A percentile compares a stretch with the other conserved stretches of the same genome.
phyloP scores from a whole-genome alignment of 2,329 filamentous ascomycete species.

The Coleophoma crateriformis region DNA sequence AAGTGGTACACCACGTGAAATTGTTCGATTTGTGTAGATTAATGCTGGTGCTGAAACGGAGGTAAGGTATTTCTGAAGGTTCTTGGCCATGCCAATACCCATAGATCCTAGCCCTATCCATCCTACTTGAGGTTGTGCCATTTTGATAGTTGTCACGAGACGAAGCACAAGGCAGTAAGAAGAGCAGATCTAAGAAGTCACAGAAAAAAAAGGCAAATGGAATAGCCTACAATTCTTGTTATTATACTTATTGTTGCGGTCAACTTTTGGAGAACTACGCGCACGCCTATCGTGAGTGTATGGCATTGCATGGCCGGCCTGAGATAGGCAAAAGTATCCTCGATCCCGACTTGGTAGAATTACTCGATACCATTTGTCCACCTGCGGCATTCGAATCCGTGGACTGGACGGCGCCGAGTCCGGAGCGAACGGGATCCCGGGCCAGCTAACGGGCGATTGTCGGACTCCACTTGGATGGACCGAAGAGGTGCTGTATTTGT shows the following conservation, averaged over 20 bases:
- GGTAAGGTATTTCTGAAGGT: slow-evolving; percentile 20
- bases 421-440: not conserved
- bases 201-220: not conserved
- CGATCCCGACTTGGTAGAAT: not conserved
- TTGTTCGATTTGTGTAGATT: slow-evolving; percentile 34
- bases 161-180: not conserved
- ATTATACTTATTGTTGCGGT: not conserved
- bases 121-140: slow-evolving; percentile 1
- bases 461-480: too few species aligned
- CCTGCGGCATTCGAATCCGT: too few species aligned
- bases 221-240: not conserved
- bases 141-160: slow-evolving; percentile 1
- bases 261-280: not conserved
- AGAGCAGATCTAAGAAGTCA: not conserved
- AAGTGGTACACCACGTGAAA: slow-evolving; percentile 30
- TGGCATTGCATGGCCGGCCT: not conserved
- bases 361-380: slow-evolving; percentile 1
- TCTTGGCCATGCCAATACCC: slow-evolving; percentile 19
- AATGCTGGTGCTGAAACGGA: slow-evolving; percentile 15
- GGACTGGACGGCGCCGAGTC: not conserved
- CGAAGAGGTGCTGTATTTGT: too few species aligned
- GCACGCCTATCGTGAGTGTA: not conserved
- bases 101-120: slow-evolving; percentile 18
- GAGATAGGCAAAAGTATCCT: not conserved
- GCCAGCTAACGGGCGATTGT: too few species aligned